These are phyloP conservation scores for Candida saitoana DNA, from an alignment of 805 yeast genomes.

Conservation along the genomic window DNA sequence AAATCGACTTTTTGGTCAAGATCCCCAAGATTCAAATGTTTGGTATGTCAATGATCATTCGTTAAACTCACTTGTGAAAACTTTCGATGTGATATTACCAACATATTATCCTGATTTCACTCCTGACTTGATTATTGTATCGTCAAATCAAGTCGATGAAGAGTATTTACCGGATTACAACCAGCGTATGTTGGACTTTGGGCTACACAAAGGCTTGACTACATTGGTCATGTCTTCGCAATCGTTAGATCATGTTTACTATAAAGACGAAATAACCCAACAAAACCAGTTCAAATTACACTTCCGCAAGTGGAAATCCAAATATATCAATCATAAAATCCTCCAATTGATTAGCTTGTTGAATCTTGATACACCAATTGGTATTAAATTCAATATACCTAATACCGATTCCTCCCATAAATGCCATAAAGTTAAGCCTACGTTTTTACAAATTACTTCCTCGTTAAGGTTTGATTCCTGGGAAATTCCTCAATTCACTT, in stretches of 20 bases:
- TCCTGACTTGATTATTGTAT: conserved; percentile 31
- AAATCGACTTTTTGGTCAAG: conserved; percentile 26
- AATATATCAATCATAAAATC: conserved; percentile 23
- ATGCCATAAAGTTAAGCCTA: background rate
- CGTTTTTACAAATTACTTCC: background rate
- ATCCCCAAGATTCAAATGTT: conserved; percentile 25
- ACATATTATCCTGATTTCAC: conserved; percentile 19
- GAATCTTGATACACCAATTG: conserved; percentile 7
- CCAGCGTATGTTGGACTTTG: conserved; percentile 6
- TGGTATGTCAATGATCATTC: conserved; percentile 34
- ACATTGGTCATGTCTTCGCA: conserved; percentile 21
- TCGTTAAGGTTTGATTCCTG: background rate
- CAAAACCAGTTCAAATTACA: conserved; percentile 16
- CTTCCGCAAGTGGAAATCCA: conserved; percentile 18
- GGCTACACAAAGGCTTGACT: conserved; percentile 12
- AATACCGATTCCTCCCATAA: background rate
- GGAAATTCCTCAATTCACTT: background rate
- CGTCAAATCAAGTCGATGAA: conserved; percentile 28
- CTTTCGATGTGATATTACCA: conserved; percentile 24
- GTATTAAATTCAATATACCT: conserved; percentile 4
- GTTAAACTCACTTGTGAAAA: conserved; percentile 20
- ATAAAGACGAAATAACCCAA: conserved; percentile 25
- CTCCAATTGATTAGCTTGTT: conserved; percentile 15
- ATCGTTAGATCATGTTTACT: conserved; percentile 28
- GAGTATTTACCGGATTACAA: background rate